These are phyloP conservation scores for Fusarium globosum DNA, from an alignment of 2,329 filamentous ascomycete species.

Conservation along the genomic window DNA sequence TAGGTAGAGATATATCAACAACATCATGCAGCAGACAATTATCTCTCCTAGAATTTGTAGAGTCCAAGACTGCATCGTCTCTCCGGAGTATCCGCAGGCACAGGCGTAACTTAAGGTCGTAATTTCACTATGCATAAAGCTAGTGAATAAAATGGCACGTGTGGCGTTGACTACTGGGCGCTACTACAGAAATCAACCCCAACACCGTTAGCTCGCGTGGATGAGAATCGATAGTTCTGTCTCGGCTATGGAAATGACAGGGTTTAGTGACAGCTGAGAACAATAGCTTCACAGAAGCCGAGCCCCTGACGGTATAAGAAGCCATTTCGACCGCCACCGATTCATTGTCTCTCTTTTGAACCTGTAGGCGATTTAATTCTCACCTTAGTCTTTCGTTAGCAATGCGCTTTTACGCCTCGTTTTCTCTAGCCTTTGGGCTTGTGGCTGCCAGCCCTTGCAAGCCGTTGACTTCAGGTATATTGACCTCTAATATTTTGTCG, in stretches of 20 bases:
- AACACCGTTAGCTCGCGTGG: not conserved
- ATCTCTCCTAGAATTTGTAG: rapidly evolving
- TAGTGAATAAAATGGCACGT: not conserved
- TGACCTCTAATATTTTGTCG: not conserved
- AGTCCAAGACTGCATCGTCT: rapidly evolving
- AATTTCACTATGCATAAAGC: not conserved
- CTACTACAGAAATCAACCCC: not conserved
- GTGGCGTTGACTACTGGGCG: not conserved
- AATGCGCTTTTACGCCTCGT: not conserved
- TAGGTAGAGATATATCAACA: too few relatives aligned
- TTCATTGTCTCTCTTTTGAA: not conserved
- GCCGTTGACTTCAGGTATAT: not conserved
- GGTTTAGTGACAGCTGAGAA: not conserved
- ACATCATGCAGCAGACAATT: not conserved
- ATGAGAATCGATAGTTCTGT: not conserved
- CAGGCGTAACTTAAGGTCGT: not conserved
- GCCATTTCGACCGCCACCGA: not conserved
- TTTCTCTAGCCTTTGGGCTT: not conserved
- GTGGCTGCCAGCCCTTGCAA: not conserved
- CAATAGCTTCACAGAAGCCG: not conserved
- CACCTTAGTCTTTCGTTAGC: not conserved
- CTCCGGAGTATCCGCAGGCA: not conserved
- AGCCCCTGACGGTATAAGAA: not conserved
- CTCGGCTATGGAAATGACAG: not conserved
- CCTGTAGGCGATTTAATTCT: not conserved